These are phyloP conservation scores for Umbelopsis ramanniana DNA, from an alignment of 192 early-diverging fungal species.

Conservation along the genomic window DNA sequence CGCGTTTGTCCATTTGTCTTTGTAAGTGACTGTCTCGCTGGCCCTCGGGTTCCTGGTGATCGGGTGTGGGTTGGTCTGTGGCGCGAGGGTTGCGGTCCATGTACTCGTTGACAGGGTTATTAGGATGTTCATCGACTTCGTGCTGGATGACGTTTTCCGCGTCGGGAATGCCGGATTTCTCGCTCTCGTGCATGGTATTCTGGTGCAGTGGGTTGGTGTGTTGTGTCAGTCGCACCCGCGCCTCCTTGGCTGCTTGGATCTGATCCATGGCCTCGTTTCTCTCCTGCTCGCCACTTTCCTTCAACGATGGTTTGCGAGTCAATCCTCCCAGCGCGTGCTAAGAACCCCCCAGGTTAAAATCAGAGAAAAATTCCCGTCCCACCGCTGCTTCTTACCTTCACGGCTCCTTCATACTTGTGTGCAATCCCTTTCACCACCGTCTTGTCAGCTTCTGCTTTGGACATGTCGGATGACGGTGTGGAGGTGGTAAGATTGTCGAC, in stretches of 20 bases:
- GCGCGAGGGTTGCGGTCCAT: not conserved
- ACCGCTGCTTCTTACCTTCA: not conserved
- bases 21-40: not conserved
- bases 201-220: not conserved
- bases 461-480: not conserved
- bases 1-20: constrained; percentile 2
- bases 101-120: constrained; percentile 20
- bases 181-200: not conserved
- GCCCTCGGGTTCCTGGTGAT: not conserved
- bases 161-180: not conserved
- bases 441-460: constrained; percentile 15
- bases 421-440: constrained; percentile 9
- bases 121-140: constrained; percentile 11
- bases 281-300: constrained; percentile 8
- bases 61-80: not conserved
- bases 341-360: not conserved
- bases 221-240: not conserved
- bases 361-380: not conserved
- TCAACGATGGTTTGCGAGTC: not conserved
- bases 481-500: not conserved
- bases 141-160: constrained; percentile 7
- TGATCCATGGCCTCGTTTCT: constrained; percentile 14
- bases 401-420: constrained; percentile 18
- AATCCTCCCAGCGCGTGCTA: not conserved
- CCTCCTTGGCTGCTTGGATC: constrained; percentile 7